Conservation (phyloP, 106 monocot species). For the Platanthera zijinensis region DNA sequence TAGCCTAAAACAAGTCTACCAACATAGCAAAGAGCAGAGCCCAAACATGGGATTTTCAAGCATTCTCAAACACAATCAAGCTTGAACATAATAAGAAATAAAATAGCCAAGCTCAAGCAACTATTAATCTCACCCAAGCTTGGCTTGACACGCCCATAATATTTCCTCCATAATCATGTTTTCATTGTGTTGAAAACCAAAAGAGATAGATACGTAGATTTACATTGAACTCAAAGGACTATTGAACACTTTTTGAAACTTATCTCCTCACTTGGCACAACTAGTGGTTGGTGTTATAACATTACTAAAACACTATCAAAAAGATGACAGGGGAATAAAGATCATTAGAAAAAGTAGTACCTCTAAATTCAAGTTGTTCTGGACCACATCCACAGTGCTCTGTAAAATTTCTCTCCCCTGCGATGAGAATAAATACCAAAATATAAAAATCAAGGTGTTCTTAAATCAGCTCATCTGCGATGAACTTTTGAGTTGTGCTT, state of each 20-base stretch:
- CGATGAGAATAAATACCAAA: conserved; percentile 17
- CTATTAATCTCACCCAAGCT: too few species aligned
- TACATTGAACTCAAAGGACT: background rate
- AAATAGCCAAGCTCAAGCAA: too few species aligned
- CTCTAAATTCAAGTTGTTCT: conserved; percentile 90
- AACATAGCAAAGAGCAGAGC: too few species aligned
- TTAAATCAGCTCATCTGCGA: background rate
- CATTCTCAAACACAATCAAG: too few species aligned
- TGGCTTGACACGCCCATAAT: too few species aligned
- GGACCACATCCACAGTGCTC: conserved; percentile 95
- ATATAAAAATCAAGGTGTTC: background rate
- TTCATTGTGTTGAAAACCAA: background rate
- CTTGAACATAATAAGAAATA: too few species aligned
- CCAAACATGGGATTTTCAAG: too few species aligned
- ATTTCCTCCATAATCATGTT: background rate
- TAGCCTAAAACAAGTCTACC: too few species aligned
- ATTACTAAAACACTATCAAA: background rate
- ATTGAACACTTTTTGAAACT: background rate
- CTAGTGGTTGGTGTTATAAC: too few species aligned
- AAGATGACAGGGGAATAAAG: background rate
- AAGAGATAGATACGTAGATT: background rate
- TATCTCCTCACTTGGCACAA: background rate
- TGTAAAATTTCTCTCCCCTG: conserved; percentile 96
- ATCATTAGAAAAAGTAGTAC: conserved; percentile 20
- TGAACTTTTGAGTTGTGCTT: background rate